Base-by-base conservation (phyloP, 2,329 filamentous ascomycete genomes). In the Escovopsis sp. region DNA sequence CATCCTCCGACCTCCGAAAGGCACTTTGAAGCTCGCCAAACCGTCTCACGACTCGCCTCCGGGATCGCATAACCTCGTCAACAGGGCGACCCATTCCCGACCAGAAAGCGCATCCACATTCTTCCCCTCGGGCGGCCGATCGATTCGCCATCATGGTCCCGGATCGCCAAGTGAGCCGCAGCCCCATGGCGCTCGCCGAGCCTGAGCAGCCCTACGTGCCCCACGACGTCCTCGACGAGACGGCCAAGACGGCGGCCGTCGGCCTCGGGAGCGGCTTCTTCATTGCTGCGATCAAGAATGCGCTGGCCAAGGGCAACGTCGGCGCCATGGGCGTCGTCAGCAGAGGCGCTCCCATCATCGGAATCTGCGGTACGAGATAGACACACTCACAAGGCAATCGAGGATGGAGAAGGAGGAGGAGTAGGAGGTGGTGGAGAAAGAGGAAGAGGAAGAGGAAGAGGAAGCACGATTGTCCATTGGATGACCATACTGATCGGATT, bases 271-370 rank as follows among this genome's bases (percentile, higher is more conserved):
- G 74, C 45, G 87, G 87, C 53, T 65, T 83, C 57, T 72, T 86
- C 61, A 60, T 82, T 46, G 81, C 85, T 39, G 80, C 83, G 42
- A 72, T 94, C 50, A 84, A 88, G 68, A 96, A 94, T 68, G 85
- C 87, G 45, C 73, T 95, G 52, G 72, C 80, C 42, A 87, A 79
- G 68, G 72, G 76, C 59, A 94, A 94, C 62, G 70, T 91, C 50
- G 85, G 87, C 53, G 73, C 79, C 47, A 76, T 81, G 68, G 83
- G 84, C 51, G 73, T 94, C 55, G 79, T 96, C 58, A 84, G 84
- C 37, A 76, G 78, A 55, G 81, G 79, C 43, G 88, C 87, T 50
- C 70, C 79, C 56, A 81, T 81, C 39, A 82, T 89, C 57, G 81
- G 61, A 37, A 53, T 64, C 33, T 55, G 54, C 47, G 53, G 61